Base-by-base conservation (phyloP, 169 alveolate genomes). In the Eimeria praecox region DNA sequence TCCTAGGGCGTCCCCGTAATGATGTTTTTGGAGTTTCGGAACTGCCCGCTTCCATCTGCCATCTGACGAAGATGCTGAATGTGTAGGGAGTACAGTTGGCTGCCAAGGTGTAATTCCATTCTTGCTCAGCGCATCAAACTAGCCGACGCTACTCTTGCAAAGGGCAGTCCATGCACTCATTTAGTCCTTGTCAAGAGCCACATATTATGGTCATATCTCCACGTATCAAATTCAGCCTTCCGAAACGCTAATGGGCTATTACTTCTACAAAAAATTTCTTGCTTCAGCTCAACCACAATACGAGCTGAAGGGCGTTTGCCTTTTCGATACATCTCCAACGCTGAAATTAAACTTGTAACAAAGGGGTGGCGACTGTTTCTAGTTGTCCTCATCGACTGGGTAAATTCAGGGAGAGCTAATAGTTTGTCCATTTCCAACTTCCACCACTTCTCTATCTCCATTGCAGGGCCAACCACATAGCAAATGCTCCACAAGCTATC, bases 401-500 rank as follows among this genome's bases (percentile, higher is more conserved):
- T 42, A 16, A 24, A 0, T 27, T 44, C 46, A 18, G 69, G 54
- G 49, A 24, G 22, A 8, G 3, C 4, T 49, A n/a, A 44, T 16
- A 42, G 10, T 14, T 80, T 49, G 10, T n/a, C 46, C 46, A 80
- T 14, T 4, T n/a, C 8, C 30, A 6, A 3, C 4, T 4, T 3
- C 90, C 90, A 44, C 90, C 64, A 44, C 44, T 3, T 30, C 69
- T 12, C 12, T 27, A 5, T 80, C 90, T 24, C 46, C 90, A 80
- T 80, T 80, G 90, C 46, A 38, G 90, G 90, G 12, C 71, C 90
- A 35, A 80, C 71, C 40, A 80, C 90, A 6, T 49, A 18, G 40
- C 71, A 46, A 49, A 80, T 80, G 42, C 90, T 38, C 90, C 90
- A 80, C 46, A 80, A 49, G 90, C 33, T 27, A 80, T 80, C 69